Conservation (phyloP, 768 basidiomycete genomes). For the Kwoniella sp. region DNA sequence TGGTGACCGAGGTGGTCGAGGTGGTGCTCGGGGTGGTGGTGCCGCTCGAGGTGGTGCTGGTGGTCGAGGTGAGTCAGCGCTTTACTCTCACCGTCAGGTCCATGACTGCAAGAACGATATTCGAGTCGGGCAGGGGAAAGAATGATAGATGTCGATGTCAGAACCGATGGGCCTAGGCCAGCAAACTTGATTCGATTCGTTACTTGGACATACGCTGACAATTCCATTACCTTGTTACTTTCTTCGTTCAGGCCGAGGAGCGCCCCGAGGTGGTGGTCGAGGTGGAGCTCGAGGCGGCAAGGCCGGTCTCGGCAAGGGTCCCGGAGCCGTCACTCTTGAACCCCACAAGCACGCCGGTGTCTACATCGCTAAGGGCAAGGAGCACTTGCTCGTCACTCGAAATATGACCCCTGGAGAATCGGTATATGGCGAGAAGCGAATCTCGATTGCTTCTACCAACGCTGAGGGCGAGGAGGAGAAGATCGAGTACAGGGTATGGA, state of each 20-base stretch:
- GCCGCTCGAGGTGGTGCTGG: conserved; percentile 55
- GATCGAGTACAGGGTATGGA: conserved; percentile 98
- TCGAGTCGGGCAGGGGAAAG: too few species aligned
- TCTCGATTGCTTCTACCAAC: conserved; percentile 67
- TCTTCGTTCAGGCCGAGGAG: conserved; percentile 32
- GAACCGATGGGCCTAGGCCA: too few species aligned
- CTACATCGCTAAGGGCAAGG: conserved; percentile 94
- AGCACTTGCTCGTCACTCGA: conserved; percentile 93
- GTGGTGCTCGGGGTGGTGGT: conserved; percentile 24
- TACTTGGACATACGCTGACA: too few species aligned
- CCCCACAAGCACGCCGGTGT: conserved; percentile 92
- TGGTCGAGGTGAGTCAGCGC: not conserved
- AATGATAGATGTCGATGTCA: too few species aligned
- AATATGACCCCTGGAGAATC: conserved; percentile 97
- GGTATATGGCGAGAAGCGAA: conserved; percentile 98
- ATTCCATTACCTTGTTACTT: not conserved
- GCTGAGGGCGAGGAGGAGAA: conserved; percentile 67
- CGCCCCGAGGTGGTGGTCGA: conserved; percentile 56
- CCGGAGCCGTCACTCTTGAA: conserved; percentile 85
- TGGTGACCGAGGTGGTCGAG: conserved; percentile 33
- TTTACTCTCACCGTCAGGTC: not conserved
- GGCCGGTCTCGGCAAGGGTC: conserved; percentile 61
- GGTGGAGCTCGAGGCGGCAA: conserved; percentile 71
- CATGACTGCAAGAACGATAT: too few species aligned
- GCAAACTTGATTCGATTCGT: too few species aligned